A percentile compares a stretch with the other conserved stretches of the same genome.
These are phyloP conservation scores for Immersiella caudata DNA, from an alignment of 495 filamentous ascomycete species.

Conservation along the genomic window DNA sequence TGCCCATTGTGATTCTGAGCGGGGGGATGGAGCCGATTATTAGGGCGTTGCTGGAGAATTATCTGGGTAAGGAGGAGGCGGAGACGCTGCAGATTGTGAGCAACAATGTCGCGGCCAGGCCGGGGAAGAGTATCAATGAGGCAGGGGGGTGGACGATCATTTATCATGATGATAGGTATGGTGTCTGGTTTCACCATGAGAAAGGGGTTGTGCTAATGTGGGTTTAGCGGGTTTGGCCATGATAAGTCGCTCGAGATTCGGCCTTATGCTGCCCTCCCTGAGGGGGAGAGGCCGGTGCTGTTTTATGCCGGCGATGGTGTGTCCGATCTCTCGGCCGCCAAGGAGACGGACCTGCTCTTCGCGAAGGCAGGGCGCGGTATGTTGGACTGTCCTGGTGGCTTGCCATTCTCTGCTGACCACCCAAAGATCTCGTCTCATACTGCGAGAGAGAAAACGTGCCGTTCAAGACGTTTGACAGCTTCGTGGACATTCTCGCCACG, in stretches of 20 bases:
- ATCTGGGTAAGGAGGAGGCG: conserved; percentile 72
- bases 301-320: conserved; percentile 93
- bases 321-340: conserved; percentile 83
- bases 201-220: conserved; percentile 1
- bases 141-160: conserved; percentile 83
- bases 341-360: conserved; percentile 86
- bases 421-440: conserved; percentile 77
- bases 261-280: conserved; percentile 74
- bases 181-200: neutral
- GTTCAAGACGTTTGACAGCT: conserved; percentile 80
- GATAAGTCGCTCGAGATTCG: conserved; percentile 90
- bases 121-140: conserved; percentile 70
- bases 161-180: conserved; percentile 82
- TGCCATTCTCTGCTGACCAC: conserved; percentile 16
- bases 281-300: conserved; percentile 66
- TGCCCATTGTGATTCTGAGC: conserved; percentile 89
- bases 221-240: conserved; percentile 75
- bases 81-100: conserved; percentile 80
- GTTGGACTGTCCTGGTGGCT: conserved; percentile 22
- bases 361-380: conserved; percentile 87
- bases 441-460: conserved; percentile 77
- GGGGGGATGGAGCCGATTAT: conserved; percentile 94
- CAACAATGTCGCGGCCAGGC: conserved; percentile 70
- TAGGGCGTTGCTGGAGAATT: conserved; percentile 72
- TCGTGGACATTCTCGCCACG: conserved; percentile 70